A percentile compares a stretch with the other conserved stretches of the same genome.
Conservation (phyloP, 768 basidiomycete species). For the Thelephora ganbajun region DNA sequence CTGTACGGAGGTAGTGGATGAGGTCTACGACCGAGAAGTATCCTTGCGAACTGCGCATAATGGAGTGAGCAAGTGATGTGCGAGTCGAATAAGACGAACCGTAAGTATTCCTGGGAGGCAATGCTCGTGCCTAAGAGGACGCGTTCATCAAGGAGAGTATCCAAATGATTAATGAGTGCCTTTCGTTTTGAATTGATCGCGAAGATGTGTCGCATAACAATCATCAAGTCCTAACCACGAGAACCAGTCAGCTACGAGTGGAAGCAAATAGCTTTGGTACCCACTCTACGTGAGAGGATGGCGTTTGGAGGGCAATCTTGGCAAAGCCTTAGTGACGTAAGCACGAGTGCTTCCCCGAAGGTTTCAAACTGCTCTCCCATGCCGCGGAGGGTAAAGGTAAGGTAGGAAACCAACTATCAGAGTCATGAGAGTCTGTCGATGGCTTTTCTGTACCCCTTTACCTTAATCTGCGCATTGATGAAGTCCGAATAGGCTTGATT, state of each 20-base stretch:
- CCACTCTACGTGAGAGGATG: constrained; percentile 68
- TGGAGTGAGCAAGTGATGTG: neutral
- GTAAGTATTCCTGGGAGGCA: constrained; percentile 72
- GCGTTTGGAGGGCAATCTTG: constrained; percentile 88
- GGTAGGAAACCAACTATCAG: constrained; percentile 71
- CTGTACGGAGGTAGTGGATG: constrained; percentile 79
- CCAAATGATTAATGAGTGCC: constrained; percentile 69
- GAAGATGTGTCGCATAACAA: constrained; percentile 84
- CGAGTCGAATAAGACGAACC: constrained; percentile 27
- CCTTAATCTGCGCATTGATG: constrained; percentile 85
- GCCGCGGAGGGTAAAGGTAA: constrained; percentile 79
- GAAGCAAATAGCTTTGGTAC: constrained; percentile 2
- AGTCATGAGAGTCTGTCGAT: neutral
- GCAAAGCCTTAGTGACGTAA: constrained; percentile 71
- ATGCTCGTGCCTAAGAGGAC: constrained; percentile 79
- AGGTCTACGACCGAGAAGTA: constrained; percentile 88
- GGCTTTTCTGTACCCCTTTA: constrained; percentile 15
- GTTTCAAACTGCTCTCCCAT: constrained; percentile 47
- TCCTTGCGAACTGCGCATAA: constrained; percentile 44
- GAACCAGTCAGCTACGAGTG: neutral
- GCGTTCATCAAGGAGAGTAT: constrained; percentile 82
- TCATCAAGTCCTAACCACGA: constrained; percentile 66
- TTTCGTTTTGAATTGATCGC: constrained; percentile 55
- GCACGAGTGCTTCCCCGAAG: constrained; percentile 70
- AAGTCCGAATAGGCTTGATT: constrained; percentile 66